Percentiles rank a stretch among this genome's conserved stretches.
phyloP scores from a whole-genome alignment of 2,329 filamentous ascomycete species.

The Aaosphaeria arxii region DNA sequence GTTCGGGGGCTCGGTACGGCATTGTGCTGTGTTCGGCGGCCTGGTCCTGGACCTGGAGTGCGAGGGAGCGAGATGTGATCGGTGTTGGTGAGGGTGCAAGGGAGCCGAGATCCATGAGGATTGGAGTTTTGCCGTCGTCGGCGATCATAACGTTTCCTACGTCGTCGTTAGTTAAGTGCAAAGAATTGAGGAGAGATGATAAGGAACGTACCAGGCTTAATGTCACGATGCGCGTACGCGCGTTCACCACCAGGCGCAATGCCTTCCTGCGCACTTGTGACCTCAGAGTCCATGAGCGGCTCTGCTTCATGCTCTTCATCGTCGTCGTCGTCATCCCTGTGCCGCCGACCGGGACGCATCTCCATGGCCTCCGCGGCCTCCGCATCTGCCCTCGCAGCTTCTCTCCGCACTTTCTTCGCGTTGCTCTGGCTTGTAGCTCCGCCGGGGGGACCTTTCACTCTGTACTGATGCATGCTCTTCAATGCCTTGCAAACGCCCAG shows the following conservation, averaged over 20 bases:
- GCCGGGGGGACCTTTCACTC: constrained; percentile 56
- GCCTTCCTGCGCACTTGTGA: constrained; percentile 64
- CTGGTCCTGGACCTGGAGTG: constrained; percentile 88
- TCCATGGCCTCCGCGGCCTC: constrained; percentile 44
- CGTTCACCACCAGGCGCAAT: constrained; percentile 66
- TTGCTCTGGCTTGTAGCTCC: constrained; percentile 50
- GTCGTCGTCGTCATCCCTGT: constrained; percentile 54
- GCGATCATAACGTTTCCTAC: constrained; percentile 95
- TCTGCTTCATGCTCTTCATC: constrained; percentile 69
- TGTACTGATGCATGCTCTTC: constrained; percentile 88
- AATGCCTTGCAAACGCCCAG: constrained; percentile 87
- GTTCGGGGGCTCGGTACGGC: constrained; percentile 95
- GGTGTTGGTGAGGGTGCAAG: constrained; percentile 82
- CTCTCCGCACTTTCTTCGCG: constrained; percentile 53
- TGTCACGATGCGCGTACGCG: constrained; percentile 92
- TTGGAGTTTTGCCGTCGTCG: constrained; percentile 81
- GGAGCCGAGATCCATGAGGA: constrained; percentile 96
- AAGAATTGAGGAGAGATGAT: not conserved
- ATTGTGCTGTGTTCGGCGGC: constrained; percentile 97
- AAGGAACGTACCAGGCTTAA: constrained; percentile 75
- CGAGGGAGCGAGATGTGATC: constrained; percentile 85
- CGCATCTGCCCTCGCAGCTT: constrained; percentile 55
- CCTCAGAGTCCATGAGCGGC: constrained; percentile 79
- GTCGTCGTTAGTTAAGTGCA: not conserved
- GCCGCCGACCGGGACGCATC: constrained; percentile 39